Evolutionary conservation across 768 basidiomycete species (phyloP).

Genomic region (Termitomyces eurrhizus): DNA sequence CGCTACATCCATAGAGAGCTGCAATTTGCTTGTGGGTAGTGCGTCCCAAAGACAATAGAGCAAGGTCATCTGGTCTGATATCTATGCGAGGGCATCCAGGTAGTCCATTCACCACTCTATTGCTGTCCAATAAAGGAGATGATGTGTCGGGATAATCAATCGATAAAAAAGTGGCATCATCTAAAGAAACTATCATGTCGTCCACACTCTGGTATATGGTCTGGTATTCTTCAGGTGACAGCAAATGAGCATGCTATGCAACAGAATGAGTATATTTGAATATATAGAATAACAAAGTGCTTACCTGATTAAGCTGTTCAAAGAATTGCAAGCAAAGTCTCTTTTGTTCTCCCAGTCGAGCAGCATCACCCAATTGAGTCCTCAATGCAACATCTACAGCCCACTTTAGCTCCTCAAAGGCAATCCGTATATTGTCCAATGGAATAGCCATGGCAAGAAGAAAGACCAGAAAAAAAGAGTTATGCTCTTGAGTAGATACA

Average conservation of each 20-base stretch:
- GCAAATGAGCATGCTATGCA: not conserved
- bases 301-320: not conserved
- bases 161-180: not conserved
- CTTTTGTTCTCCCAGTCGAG: slow-evolving; percentile 11
- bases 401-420: slow-evolving; percentile 5
- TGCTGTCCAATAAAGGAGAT: not conserved
- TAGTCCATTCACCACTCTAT: not conserved
- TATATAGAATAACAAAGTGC: not conserved
- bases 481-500: too few species aligned
- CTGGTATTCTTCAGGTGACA: not conserved
- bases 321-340: slow-evolving; percentile 11
- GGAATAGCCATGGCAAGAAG: not conserved
- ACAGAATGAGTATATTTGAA: not conserved
- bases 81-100: not conserved
- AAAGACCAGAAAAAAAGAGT: too few species aligned
- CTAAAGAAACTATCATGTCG: not conserved
- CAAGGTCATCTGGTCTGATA: slow-evolving; percentile 9
- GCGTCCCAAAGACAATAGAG: slow-evolving; percentile 1
- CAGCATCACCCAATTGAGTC: slow-evolving; percentile 15
- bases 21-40: slow-evolving; percentile 9
- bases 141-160: not conserved
- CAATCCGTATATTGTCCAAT: slow-evolving; percentile 8
- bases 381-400: slow-evolving; percentile 5
- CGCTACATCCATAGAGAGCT: not conserved
- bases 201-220: not conserved